Percentiles rank a stretch among this genome's conserved stretches.
Conservation (phyloP, 768 basidiomycete species). For the Fomitopsis pulvina region DNA sequence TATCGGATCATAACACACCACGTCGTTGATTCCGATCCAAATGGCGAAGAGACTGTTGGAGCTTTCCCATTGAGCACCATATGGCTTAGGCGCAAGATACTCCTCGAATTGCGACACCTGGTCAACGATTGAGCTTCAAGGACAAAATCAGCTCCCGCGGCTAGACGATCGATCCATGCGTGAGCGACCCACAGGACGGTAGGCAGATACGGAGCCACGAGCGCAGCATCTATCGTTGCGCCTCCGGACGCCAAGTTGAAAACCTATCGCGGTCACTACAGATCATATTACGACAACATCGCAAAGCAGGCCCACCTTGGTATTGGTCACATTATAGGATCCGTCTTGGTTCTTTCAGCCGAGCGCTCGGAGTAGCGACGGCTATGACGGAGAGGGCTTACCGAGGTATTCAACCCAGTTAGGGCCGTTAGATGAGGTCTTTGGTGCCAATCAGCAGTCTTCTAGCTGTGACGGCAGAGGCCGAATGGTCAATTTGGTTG, state of each 20-base stretch:
- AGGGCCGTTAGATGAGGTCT: slow-evolving; percentile 57
- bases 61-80: slow-evolving; percentile 26
- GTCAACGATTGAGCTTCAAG: slow-evolving; percentile 25
- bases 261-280: slow-evolving; percentile 12
- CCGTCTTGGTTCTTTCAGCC: slow-evolving; percentile 25
- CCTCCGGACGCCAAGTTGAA: slow-evolving; percentile 33
- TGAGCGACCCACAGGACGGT: slow-evolving; percentile 26
- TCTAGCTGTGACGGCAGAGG: background rate
- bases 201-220: slow-evolving; percentile 29
- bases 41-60: slow-evolving; percentile 29
- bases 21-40: slow-evolving; percentile 34
- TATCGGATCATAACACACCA: slow-evolving; percentile 16
- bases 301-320: slow-evolving; percentile 30
- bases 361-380: background rate
- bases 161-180: background rate
- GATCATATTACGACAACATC: slow-evolving; percentile 4
- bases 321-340: slow-evolving; percentile 49
- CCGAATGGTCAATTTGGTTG: slow-evolving; percentile 6
- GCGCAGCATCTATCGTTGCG: slow-evolving; percentile 30
- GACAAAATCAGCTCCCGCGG: background rate
- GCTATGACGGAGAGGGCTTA: slow-evolving; percentile 19
- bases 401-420: slow-evolving; percentile 56
- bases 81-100: slow-evolving; percentile 26
- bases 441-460: background rate
- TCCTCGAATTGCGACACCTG: slow-evolving; percentile 29